Evolutionary conservation across 2,329 filamentous ascomycete genomes (phyloP), one percentile per base, ranked within the genome.

Genomic region (Dothideomycetes sp.): DNA sequence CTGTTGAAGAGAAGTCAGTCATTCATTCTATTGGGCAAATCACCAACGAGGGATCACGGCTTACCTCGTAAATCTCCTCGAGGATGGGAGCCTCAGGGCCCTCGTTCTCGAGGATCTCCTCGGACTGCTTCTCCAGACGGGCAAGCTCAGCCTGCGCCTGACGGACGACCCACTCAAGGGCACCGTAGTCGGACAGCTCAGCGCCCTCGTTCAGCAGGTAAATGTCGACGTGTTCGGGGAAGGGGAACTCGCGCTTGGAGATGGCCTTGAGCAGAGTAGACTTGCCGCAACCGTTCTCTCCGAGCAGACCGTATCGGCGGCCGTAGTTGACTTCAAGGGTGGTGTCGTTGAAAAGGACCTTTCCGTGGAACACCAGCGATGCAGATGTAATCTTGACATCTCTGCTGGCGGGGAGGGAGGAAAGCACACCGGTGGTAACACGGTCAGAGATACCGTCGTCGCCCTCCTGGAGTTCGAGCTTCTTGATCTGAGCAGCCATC

Each of bases 271-370:
- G 77, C 24, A 98, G 68, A n/a, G 91, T 98, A 49, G 84, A 93
- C 75, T 98, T 98, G 63, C 91, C 91, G 66, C 91, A 98, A 50
- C 91, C 91, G 81, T 98, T 98, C 76, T 98, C 91, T 58, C 91
- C 91, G 49, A 98, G 71, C 43, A 98, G 73, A 62, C 91, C 91
- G 62, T 98, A 98, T 56, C 91, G 79, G 56, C 88, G 84, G 50
- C 84, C 87, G 61, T 86, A 91, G 61, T 84, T 89, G 57, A 98
- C 75, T 66, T 98, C 93, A 62, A 98, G 73, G 37, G 81, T 93
- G 48, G 84, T 84, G 66, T 98, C 91, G 60, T 81, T 89, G 67
- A 98, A 84, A 45, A 98, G 79, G 52, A 96, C 91, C 54, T 84
- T 86, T 55, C 93, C 91, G 74, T 98, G 93, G 78, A 98, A 98